A percentile compares a stretch with the other conserved stretches of the same genome.
Conservation (phyloP, 2,329 filamentous ascomycete genomes). For the Ophiocordyceps robertsii region DNA sequence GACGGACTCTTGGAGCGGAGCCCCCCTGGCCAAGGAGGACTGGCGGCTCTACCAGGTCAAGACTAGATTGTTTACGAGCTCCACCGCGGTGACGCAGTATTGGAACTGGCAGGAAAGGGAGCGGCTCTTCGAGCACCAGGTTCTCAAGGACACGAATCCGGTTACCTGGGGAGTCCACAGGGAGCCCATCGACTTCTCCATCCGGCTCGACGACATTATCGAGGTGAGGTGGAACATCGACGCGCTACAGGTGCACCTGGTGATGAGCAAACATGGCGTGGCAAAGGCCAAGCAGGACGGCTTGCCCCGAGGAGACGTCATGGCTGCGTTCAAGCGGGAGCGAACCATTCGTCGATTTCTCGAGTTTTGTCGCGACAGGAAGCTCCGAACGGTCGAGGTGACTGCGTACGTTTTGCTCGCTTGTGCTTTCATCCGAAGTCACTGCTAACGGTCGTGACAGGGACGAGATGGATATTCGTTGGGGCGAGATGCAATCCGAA, state of each 20-base stretch:
- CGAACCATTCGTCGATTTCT: slow-evolving; percentile 40
- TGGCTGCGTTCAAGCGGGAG: slow-evolving; percentile 38
- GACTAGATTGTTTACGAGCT: slow-evolving; percentile 30
- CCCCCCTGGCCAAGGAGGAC: slow-evolving; percentile 30
- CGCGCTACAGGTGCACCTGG: slow-evolving; percentile 27
- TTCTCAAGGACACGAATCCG: slow-evolving; percentile 30
- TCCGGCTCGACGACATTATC: slow-evolving; percentile 31
- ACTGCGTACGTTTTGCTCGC: slow-evolving; percentile 24
- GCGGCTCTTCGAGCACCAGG: slow-evolving; percentile 37
- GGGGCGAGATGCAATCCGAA: slow-evolving; percentile 22
- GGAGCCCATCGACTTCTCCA: slow-evolving; percentile 35
- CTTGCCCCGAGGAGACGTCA: slow-evolving; percentile 28
- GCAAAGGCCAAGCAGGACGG: slow-evolving; percentile 15
- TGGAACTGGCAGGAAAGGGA: slow-evolving; percentile 34
- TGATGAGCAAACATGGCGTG: slow-evolving; percentile 17
- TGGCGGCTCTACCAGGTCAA: slow-evolving; percentile 41
- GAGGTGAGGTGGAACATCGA: slow-evolving; percentile 30
- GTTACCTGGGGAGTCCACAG: slow-evolving; percentile 35
- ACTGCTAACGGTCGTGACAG: slow-evolving; percentile 13
- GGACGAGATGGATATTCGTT: slow-evolving; percentile 21
- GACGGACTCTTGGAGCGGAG: slow-evolving; percentile 34
- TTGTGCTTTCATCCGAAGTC: neutral
- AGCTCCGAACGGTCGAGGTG: slow-evolving; percentile 25
- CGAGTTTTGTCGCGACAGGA: slow-evolving; percentile 29
- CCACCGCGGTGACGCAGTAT: slow-evolving; percentile 37